Conservation (phyloP, 139 green algal genomes). For the Chlamydomonas incerta region DNA sequence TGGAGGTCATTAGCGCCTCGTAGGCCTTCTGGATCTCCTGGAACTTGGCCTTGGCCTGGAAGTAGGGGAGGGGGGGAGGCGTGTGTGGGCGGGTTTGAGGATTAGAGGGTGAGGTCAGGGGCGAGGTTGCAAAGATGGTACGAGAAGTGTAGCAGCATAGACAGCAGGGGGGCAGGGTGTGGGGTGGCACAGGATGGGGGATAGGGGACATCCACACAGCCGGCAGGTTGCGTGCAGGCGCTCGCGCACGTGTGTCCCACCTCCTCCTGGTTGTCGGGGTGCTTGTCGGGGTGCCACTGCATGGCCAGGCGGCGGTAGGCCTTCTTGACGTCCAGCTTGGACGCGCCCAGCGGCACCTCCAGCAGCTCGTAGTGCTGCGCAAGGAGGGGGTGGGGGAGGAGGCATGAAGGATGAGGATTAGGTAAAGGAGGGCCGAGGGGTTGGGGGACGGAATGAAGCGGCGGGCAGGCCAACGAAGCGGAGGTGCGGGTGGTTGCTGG, state of each 20-base stretch:
- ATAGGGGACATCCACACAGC: no score
- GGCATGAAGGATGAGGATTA: background rate
- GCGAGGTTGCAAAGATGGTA: no score
- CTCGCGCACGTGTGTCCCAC: no score
- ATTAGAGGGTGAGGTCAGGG: no score
- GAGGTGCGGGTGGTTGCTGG: no score
- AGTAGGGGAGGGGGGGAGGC: no score
- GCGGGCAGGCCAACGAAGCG: no score
- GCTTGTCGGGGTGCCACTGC: conserved; percentile 92
- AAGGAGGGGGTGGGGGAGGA: background rate
- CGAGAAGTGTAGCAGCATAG: no score
- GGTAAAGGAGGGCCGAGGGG: background rate
- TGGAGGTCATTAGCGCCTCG: conserved; percentile 83
- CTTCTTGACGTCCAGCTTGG: conserved; percentile 83
- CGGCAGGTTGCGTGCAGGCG: no score
- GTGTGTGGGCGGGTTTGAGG: no score
- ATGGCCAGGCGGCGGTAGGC: conserved; percentile 86
- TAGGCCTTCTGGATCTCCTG: conserved; percentile 88
- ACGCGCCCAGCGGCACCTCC: conserved; percentile 78
- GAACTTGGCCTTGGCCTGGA: conserved; percentile 80
- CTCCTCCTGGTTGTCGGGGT: conserved; percentile 72
- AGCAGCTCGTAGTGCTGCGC: conserved; percentile 81
- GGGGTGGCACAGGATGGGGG: no score
- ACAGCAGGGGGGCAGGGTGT: no score
- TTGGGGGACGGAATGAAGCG: background rate